Conservation (phyloP, 2,329 filamentous ascomycete genomes). For the Pseudogymnoascus sp. region DNA sequence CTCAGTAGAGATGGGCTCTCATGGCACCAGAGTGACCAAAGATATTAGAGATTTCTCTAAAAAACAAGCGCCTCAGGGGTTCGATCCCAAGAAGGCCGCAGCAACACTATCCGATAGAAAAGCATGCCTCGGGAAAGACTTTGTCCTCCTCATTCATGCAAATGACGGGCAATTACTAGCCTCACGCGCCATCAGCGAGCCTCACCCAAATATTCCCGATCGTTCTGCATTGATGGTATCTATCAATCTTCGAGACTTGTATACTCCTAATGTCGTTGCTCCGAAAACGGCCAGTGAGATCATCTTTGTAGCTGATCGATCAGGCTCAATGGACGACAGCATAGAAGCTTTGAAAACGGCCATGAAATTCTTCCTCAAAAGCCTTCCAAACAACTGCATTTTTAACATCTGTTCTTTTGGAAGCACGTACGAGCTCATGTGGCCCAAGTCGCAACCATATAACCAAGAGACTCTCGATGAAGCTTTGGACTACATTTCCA, state of each 20-base stretch:
- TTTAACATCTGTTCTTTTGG: conserved; percentile 69
- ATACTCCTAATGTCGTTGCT: conserved; percentile 58
- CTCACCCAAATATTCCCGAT: conserved; percentile 50
- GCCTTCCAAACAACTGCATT: conserved; percentile 51
- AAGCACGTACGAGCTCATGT: conserved; percentile 37
- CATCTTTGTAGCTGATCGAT: conserved; percentile 65
- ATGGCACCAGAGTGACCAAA: conserved; percentile 8
- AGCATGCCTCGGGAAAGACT: conserved; percentile 52
- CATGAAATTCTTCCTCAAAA: conserved; percentile 56
- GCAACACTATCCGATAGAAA: conserved; percentile 48
- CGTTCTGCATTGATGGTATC: conserved; percentile 63
- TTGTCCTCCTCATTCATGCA: conserved; percentile 55
- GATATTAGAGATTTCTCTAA: conserved; percentile 10
- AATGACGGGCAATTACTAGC: conserved; percentile 42
- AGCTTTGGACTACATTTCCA: conserved; percentile 33
- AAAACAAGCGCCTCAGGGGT: not conserved
- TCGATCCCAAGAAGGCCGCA: conserved; percentile 44
- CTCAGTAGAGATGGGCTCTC: conserved; percentile 9
- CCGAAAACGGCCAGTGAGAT: conserved; percentile 50
- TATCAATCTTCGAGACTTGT: conserved; percentile 28
- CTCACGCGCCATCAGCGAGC: conserved; percentile 51
- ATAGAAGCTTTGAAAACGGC: conserved; percentile 47
- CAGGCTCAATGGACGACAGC: conserved; percentile 52
- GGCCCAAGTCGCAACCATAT: conserved; percentile 39
- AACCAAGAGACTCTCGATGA: conserved; percentile 34